Evolutionary conservation across 2,329 filamentous ascomycete species (phyloP), one percentile per base, ranked within the genome.

Genomic region (Monilinia fructicola): DNA sequence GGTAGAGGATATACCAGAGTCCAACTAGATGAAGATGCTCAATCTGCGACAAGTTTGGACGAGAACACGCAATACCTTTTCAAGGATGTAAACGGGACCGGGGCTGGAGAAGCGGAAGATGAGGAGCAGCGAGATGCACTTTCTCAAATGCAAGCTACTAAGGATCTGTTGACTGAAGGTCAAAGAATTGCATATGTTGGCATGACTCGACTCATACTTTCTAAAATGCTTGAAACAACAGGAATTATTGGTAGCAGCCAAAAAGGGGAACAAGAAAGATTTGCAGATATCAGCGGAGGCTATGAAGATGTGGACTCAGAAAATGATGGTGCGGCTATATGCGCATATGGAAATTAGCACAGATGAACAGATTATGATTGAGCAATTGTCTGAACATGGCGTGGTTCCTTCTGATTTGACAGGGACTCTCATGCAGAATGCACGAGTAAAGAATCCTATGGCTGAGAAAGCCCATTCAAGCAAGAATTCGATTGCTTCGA

Each of bases 61-160:
- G 95, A 99, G 67, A 94, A 98, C 74, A 99, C 95, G 0, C 88
- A 93, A 66, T 99, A 99, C 77, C 84, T 99, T 3, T 99, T 99
- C 82, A 94, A 92, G 71, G 88, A 92, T 68, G 79, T 83, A 18
- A 83, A 82, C 64, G 83, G 81, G 54, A 85, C 84, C 67, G 81
- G 81, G 28, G 89, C 88, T 2, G 84, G 85, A 12, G 81, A 85
- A 6, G 73, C 81, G 48, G 85, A 88, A 61, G 91, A 93, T 31
- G 93, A 96, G 31, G 92, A 95, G 65, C 88, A 91, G 67, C 86
- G 93, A 64, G 95, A 98, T 78, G 87, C 93, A 5, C 79, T 96
- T 52, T 89, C 90, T 59, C 95, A 99, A 77, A 90, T 99, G 83
- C 90, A 98, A 78, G 91, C 95, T 11, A 99, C 95, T 46, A 99